These are phyloP conservation scores for Pseudogymnoascus sp. DNA, from an alignment of 2,329 filamentous ascomycete species.

Conservation along the genomic window DNA sequence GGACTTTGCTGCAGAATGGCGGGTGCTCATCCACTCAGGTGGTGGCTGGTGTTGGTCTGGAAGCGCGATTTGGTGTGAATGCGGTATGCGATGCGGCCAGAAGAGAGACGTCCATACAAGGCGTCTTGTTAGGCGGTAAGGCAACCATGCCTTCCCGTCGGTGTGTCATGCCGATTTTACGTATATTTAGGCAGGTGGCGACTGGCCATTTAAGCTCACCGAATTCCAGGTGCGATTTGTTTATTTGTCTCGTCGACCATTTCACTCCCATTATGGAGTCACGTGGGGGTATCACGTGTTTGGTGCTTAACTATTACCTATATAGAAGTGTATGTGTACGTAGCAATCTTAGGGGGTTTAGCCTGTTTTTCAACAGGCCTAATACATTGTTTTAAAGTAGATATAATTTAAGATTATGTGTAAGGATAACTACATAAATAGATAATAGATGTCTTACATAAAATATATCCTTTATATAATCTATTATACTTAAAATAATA, in stretches of 20 bases:
- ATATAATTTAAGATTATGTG: too few species aligned
- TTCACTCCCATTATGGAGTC: not conserved
- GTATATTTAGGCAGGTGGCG: conserved; percentile 2
- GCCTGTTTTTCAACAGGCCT: too few species aligned
- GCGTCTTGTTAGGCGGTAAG: conserved; percentile 3
- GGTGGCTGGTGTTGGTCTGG: not conserved
- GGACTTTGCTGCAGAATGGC: not conserved
- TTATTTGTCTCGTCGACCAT: not conserved
- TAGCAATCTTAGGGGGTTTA: too few species aligned
- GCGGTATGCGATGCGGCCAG: not conserved
- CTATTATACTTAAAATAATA: too few species aligned
- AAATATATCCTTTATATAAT: too few species aligned
- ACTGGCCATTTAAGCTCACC: not conserved
- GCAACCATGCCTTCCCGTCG: not conserved
- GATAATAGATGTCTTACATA: too few species aligned
- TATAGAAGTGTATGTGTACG: too few species aligned
- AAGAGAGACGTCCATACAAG: not conserved
- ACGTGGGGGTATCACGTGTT: not conserved
- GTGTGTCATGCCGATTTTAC: not conserved
- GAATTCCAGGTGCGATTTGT: not conserved
- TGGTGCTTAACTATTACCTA: too few species aligned
- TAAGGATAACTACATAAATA: too few species aligned
- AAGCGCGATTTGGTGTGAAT: not conserved
- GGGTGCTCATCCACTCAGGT: conserved; percentile 1
- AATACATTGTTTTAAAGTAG: too few species aligned